Conservation (phyloP, 2,329 filamentous ascomycete species). For the Aspergillus candidus region DNA sequence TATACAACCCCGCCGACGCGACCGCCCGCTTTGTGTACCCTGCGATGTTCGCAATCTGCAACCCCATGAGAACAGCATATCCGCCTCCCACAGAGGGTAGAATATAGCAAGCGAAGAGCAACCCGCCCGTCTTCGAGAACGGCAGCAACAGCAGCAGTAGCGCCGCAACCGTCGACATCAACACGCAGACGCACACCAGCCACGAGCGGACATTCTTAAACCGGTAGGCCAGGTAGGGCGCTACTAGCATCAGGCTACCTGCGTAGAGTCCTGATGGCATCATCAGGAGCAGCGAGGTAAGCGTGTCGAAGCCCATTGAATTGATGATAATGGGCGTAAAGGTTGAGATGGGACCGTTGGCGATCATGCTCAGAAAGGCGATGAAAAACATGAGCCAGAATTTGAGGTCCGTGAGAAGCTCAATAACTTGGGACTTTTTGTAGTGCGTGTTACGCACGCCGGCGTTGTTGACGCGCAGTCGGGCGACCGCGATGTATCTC, state of each 20-base stretch:
- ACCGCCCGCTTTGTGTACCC: constrained; percentile 49
- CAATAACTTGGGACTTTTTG: constrained; percentile 39
- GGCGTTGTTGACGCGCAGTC: constrained; percentile 22
- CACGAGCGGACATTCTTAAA: constrained; percentile 28
- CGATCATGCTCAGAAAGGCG: constrained; percentile 38
- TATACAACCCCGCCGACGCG: constrained; percentile 45
- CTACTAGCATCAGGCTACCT: constrained; percentile 36
- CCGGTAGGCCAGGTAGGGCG: constrained; percentile 38
- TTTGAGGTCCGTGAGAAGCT: constrained; percentile 7
- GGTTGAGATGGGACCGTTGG: constrained; percentile 42
- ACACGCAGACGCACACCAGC: constrained; percentile 37
- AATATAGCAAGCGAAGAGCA: constrained; percentile 47
- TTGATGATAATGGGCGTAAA: constrained; percentile 44
- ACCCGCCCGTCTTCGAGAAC: constrained; percentile 35
- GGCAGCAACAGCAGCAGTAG: constrained; percentile 44
- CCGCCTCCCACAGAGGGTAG: constrained; percentile 41
- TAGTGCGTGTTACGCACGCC: constrained; percentile 38
- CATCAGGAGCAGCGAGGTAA: constrained; percentile 40
- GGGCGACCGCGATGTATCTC: constrained; percentile 20
- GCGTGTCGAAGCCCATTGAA: constrained; percentile 39
- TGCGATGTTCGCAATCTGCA: constrained; percentile 47
- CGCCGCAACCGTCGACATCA: constrained; percentile 38
- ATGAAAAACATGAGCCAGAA: constrained; percentile 30
- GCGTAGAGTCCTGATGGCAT: constrained; percentile 37
- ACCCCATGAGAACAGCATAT: constrained; percentile 48